These are phyloP conservation scores for Dryas drummondii DNA, from an alignment of 306 rosid genomes.

Conservation along the genomic window DNA sequence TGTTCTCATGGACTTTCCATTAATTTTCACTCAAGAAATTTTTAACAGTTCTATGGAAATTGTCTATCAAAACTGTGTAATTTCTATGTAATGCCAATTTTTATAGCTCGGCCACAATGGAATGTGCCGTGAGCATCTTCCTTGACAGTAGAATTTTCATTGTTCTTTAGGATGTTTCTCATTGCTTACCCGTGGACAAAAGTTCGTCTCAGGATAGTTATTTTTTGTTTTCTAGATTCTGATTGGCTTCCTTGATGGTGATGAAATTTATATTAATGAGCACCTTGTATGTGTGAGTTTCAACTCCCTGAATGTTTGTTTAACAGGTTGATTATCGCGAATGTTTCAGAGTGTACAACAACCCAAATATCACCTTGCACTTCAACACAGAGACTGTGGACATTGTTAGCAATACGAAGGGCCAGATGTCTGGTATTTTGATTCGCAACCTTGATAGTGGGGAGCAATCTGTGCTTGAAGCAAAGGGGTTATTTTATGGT, in stretches of 20 bases:
- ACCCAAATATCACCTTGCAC: slow-evolving; percentile 83
- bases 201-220: slow-evolving; percentile 15
- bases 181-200: background rate
- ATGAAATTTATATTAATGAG: slow-evolving; percentile 52
- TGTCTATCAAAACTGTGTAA: background rate
- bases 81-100: slow-evolving; percentile 8
- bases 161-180: background rate
- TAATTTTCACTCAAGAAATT: background rate
- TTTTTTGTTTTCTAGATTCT: slow-evolving; percentile 4
- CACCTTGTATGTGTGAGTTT: slow-evolving; percentile 69
- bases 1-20: too few species aligned
- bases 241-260: slow-evolving; percentile 34
- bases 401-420: slow-evolving; percentile 80
- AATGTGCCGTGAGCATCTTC: background rate
- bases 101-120: background rate
- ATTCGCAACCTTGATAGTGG: slow-evolving; percentile 60
- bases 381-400: slow-evolving; percentile 90
- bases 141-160: background rate
- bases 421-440: slow-evolving; percentile 86
- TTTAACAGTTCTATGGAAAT: slow-evolving; percentile 8
- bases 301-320: slow-evolving; percentile 94
- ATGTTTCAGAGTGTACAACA: slow-evolving; percentile 99
- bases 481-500: slow-evolving; percentile 90
- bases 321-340: slow-evolving; percentile 99
- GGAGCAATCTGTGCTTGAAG: slow-evolving; percentile 78